Conservation (phyloP, 2,329 filamentous ascomycete species). For the Coniochaeta hoffmannii region DNA sequence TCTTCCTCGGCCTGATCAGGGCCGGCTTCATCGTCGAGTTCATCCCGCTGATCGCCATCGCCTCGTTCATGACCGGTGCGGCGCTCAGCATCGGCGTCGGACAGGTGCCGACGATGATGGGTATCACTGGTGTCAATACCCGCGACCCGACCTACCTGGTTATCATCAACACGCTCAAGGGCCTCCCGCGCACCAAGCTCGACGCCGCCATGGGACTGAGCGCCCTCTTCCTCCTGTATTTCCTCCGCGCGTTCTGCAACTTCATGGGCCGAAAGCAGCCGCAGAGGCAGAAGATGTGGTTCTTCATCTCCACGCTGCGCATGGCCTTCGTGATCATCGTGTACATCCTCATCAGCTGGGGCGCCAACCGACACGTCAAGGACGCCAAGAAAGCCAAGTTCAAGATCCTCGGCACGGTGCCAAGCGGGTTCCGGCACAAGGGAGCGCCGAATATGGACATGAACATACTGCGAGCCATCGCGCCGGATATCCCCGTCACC, state of each 20-base stretch:
- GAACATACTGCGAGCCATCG: constrained; percentile 60
- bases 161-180: constrained; percentile 33
- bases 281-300: constrained; percentile 54
- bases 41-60: constrained; percentile 41
- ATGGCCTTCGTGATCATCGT: constrained; percentile 72
- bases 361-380: constrained; percentile 60
- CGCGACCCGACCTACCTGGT: constrained; percentile 36
- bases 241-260: constrained; percentile 53
- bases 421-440: constrained; percentile 80
- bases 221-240: constrained; percentile 58
- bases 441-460: constrained; percentile 62
- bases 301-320: constrained; percentile 66
- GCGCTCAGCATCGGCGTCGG: constrained; percentile 43
- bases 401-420: constrained; percentile 65
- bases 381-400: constrained; percentile 53
- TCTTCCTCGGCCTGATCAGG: constrained; percentile 37
- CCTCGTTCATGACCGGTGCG: constrained; percentile 42
- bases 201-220: constrained; percentile 69
- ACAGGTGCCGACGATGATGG: constrained; percentile 36
- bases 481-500: constrained; percentile 68
- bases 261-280: constrained; percentile 55
- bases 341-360: constrained; percentile 81
- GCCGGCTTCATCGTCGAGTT: constrained; percentile 44
- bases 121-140: constrained; percentile 35
- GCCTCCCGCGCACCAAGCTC: constrained; percentile 36